Evolutionary conservation across 73 alveolate genomes (phyloP), one percentile per base, ranked within the genome.

Genomic region (Paramecium biaurelia): DNA sequence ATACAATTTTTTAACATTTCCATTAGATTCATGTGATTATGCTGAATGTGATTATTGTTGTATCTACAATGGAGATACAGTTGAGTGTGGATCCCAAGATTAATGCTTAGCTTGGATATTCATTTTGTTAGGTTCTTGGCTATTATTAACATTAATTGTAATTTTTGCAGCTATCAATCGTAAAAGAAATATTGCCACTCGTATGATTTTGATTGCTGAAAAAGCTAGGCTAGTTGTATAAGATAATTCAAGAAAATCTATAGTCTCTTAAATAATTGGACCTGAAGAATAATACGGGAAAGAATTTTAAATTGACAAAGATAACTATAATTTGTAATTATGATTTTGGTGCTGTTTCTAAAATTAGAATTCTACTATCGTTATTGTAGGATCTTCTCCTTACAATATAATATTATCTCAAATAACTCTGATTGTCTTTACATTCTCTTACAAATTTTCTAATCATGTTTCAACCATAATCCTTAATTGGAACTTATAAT

Each of bases 31-130:
- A 63, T 63, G 84, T 9, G 84, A 63, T 26, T 63, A 63, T 63
- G 84, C 84, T 11, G 84, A 63, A 30, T 63, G 84, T 32, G 84
- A 63, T 63, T 63, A 63, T 63, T 63, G 84, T 63, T 63, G 84
- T 26, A 63, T 63, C 26, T 63, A 63, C 24, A 26, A 63, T 26
- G 84, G 84, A 30, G 84, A 63, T 63, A 26, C 84, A 0, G 84
- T 63, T 63, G 84, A 63, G 9, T 63, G 84, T 63, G 84, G 84
- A n/a, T 4, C 84, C 8, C 11, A 63, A 63, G 84, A 63, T 11
- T 63, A 63, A 63, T 63, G 84, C 26, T 30, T 63, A 30, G 45
- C 84, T 63, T 63, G 84, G 84, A 30, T 63, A 12, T 63, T 63
- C 84, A 63, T 63, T 14, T 26, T 63, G 28, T 20, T 63, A 12